Percentiles rank a stretch among this genome's conserved stretches.
Conservation (phyloP, 2,329 filamentous ascomycete genomes). For the Aspergillus ustus region DNA sequence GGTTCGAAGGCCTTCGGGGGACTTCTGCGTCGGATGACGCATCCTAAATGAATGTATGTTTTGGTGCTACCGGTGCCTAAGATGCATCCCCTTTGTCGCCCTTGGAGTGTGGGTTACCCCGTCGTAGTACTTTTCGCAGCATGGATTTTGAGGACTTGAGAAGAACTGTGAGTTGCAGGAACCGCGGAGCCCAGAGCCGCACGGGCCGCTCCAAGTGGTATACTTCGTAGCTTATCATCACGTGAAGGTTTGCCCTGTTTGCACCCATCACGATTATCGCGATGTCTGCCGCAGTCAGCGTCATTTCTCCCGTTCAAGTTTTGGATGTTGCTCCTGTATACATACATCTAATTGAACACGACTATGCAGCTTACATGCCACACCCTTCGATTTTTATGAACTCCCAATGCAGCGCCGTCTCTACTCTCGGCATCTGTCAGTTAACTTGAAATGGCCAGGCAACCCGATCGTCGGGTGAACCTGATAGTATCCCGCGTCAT, state of each 20-base stretch:
- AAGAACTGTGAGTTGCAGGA: neutral
- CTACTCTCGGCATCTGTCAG: slow-evolving; percentile 21
- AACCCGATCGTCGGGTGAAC: slow-evolving; percentile 51
- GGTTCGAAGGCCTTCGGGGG: neutral
- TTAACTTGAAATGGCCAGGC: slow-evolving; percentile 37
- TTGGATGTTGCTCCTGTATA: slow-evolving; percentile 9
- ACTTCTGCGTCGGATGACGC: neutral
- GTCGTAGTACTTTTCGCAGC: neutral
- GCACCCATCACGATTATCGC: slow-evolving; percentile 8
- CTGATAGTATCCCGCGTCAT: slow-evolving; percentile 68
- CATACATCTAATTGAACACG: neutral
- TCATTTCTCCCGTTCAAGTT: neutral
- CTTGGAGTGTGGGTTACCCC: neutral
- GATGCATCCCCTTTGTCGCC: neutral
- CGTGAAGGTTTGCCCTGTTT: slow-evolving; percentile 22
- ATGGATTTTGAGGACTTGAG: neutral
- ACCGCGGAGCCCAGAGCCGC: neutral
- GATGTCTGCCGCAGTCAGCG: slow-evolving; percentile 7
- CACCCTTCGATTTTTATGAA: slow-evolving; percentile 7
- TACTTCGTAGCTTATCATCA: slow-evolving; percentile 10
- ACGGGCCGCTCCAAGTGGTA: too few species aligned
- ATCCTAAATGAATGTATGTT: neutral
- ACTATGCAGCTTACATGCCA: slow-evolving; percentile 19
- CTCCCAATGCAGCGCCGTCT: slow-evolving; percentile 21
- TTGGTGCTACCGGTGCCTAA: neutral